Conservation (phyloP, 169 alveolate species). For the Plasmodium billcollinsi region DNA sequence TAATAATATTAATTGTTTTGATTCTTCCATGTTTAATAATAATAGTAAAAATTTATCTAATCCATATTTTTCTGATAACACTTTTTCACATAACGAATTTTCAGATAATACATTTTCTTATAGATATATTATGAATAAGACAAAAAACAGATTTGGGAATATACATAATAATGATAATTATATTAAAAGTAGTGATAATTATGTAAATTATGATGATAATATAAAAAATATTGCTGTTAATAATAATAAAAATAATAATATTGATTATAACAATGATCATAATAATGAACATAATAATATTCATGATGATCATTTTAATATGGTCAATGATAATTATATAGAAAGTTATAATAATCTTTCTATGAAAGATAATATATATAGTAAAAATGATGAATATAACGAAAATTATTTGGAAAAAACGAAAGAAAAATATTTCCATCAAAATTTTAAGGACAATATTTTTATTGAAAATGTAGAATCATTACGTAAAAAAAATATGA, state of each 20-base stretch:
- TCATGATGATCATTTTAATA: slow-evolving; percentile 19
- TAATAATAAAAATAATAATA: neutral
- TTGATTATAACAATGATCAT: too few relatives aligned
- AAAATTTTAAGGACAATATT: slow-evolving; percentile 61
- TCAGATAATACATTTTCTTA: slow-evolving; percentile 41
- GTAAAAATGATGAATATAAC: slow-evolving; percentile 25
- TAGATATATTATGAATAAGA: slow-evolving; percentile 35
- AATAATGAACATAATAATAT: too few relatives aligned
- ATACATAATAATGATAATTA: slow-evolving; percentile 13
- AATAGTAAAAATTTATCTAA: slow-evolving; percentile 61
- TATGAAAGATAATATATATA: slow-evolving; percentile 36
- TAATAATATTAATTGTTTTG: neutral
- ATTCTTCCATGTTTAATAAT: slow-evolving; percentile 33
- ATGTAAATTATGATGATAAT: slow-evolving; percentile 27
- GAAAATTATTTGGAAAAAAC: slow-evolving; percentile 35
- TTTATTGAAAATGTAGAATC: slow-evolving; percentile 77
- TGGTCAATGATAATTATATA: slow-evolving; percentile 29
- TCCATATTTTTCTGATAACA: slow-evolving; percentile 43
- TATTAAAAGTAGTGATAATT: slow-evolving; percentile 26
- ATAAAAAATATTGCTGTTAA: too few relatives aligned
- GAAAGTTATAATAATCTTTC: slow-evolving; percentile 54
- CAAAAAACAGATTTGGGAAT: slow-evolving; percentile 9
- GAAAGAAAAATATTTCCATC: slow-evolving; percentile 67
- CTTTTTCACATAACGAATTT: slow-evolving; percentile 47
- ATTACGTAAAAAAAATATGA: slow-evolving; percentile 63